A percentile compares a stretch with the other conserved stretches of the same genome.
These are phyloP conservation scores for Neocatenulostroma microsporum DNA, from an alignment of 2,329 filamentous ascomycete genomes.

Conservation along the genomic window DNA sequence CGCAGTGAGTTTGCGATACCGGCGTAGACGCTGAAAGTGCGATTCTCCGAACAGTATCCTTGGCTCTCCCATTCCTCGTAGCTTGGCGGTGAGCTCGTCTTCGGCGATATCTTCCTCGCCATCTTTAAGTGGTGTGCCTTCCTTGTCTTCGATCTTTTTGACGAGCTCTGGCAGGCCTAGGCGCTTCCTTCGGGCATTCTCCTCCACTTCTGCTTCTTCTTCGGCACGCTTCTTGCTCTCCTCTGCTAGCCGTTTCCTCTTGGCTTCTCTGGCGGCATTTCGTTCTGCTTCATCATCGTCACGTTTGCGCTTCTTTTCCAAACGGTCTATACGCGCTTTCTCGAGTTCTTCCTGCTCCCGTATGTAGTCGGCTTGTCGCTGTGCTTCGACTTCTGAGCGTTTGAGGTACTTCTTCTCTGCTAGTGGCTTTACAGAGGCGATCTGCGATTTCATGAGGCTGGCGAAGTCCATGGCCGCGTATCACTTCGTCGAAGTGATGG, in stretches of 20 bases:
- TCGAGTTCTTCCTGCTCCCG: constrained; percentile 72
- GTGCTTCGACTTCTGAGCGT: constrained; percentile 76
- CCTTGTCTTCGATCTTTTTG: constrained; percentile 38
- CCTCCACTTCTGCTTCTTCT: constrained; percentile 65
- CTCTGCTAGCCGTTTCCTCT: constrained; percentile 71
- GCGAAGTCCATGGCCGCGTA: constrained; percentile 85
- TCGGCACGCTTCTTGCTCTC: constrained; percentile 64
- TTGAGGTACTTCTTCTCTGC: constrained; percentile 69
- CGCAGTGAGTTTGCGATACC: constrained; percentile 58
- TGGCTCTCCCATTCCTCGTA: constrained; percentile 68
- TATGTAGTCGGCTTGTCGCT: constrained; percentile 69
- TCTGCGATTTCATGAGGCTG: constrained; percentile 84
- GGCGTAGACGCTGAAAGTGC: constrained; percentile 58
- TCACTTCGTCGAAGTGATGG: not conserved
- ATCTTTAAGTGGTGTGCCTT: constrained; percentile 20
- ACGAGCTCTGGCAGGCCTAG: constrained; percentile 71
- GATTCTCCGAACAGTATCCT: constrained; percentile 72
- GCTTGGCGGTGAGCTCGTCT: constrained; percentile 57
- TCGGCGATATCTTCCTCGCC: constrained; percentile 59
- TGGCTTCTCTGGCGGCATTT: constrained; percentile 66
- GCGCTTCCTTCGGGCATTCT: constrained; percentile 63
- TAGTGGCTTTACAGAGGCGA: constrained; percentile 44
- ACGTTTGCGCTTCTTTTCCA: constrained; percentile 72
- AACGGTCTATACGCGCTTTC: constrained; percentile 59
- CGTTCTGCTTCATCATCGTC: constrained; percentile 77